Conservation (phyloP, 129 eudicot genomes). For the Arctium lappa region DNA sequence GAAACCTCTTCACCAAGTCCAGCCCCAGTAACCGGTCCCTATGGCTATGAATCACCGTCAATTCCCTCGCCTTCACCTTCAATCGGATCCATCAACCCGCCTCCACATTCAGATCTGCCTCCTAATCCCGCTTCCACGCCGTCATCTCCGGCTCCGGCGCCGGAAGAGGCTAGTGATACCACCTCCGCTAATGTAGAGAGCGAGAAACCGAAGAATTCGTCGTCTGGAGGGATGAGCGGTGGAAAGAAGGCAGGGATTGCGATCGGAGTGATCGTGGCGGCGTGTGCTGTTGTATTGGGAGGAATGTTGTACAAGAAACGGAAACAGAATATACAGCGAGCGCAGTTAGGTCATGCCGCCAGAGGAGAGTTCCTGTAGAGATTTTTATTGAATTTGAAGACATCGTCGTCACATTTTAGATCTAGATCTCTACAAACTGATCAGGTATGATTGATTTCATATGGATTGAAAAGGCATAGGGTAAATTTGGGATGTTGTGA, state of each 20-base stretch:
- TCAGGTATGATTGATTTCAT: neutral
- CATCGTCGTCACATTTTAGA: neutral
- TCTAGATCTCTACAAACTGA: neutral
- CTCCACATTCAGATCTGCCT: conserved; percentile 8
- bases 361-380: conserved; percentile 40
- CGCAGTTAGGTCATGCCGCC: conserved; percentile 40
- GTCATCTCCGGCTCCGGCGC: conserved; percentile 16
- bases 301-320: conserved; percentile 42
- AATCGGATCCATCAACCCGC: neutral
- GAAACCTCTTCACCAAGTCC: conserved; percentile 16
- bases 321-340: conserved; percentile 34
- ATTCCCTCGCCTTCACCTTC: conserved; percentile 19
- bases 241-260: conserved; percentile 49
- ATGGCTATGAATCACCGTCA: conserved; percentile 15
- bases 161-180: neutral
- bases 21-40: neutral
- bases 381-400: neutral
- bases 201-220: neutral
- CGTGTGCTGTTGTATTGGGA: conserved; percentile 25
- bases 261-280: conserved; percentile 35
- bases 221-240: conserved; percentile 26
- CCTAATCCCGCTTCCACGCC: conserved; percentile 20
- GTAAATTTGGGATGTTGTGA: neutral
- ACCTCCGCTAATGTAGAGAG: conserved; percentile 7
- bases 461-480: neutral